Conservation (phyloP, 345 rosid genomes). For the Boechera retrofracta region DNA sequence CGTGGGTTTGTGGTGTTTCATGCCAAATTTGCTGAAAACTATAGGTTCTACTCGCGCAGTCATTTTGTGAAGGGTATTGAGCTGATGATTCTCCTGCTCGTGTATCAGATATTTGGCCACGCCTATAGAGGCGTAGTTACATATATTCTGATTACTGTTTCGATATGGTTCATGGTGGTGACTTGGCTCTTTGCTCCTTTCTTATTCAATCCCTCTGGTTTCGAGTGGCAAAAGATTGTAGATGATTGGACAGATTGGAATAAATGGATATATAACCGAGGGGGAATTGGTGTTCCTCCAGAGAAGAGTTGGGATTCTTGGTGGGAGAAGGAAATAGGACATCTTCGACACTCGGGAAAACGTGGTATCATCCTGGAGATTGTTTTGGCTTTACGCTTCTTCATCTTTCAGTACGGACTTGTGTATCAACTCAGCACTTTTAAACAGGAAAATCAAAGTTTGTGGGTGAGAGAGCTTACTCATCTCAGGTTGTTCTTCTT, state of each 20-base stretch:
- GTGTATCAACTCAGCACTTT: constrained; percentile 63
- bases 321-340: constrained; percentile 73
- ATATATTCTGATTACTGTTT: constrained; percentile 58
- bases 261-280: constrained; percentile 62
- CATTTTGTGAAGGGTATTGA: constrained; percentile 78
- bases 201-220: constrained; percentile 70
- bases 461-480: constrained; percentile 53
- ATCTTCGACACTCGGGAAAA: constrained; percentile 60
- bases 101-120: constrained; percentile 59
- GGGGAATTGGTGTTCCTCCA: constrained; percentile 65
- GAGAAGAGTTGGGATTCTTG: constrained; percentile 81
- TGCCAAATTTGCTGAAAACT: constrained; percentile 85
- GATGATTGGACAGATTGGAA: constrained; percentile 83
- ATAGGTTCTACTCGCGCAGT: constrained; percentile 71
- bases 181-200: constrained; percentile 79
- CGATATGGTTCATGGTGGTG: constrained; percentile 70
- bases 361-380: constrained; percentile 60
- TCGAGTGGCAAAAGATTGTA: constrained; percentile 74
- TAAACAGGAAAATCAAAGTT: constrained; percentile 45
- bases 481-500: constrained; percentile 1
- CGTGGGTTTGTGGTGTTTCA: constrained; percentile 92
- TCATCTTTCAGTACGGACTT: constrained; percentile 69
- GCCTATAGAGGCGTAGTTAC: constrained; percentile 53
- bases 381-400: constrained; percentile 60
- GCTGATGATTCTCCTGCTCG: constrained; percentile 64